Evolutionary conservation across 169 alveolate genomes (phyloP).

Genomic region (Eimeria acervulina): DNA sequence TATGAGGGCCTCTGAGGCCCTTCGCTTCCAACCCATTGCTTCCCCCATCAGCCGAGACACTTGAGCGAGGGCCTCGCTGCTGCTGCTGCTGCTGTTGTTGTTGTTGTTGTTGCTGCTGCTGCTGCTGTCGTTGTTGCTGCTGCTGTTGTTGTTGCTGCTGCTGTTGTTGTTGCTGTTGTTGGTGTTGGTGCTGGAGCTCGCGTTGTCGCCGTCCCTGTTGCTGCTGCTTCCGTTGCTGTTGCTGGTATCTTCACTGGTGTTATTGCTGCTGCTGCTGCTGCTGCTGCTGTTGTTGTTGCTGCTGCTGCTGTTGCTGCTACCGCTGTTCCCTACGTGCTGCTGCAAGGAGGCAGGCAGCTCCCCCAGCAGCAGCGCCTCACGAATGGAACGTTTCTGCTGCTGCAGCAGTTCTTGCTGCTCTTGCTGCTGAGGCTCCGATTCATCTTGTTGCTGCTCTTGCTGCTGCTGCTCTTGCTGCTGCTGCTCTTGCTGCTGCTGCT

Average conservation of each 20-base stretch:
- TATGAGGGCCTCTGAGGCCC: slow-evolving; percentile 23
- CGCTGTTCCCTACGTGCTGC: neutral
- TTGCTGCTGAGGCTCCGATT: neutral
- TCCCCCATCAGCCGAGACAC: slow-evolving; percentile 19
- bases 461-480: neutral
- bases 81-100: slow-evolving; percentile 30
- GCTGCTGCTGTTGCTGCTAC: slow-evolving; percentile 2
- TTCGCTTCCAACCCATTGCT: slow-evolving; percentile 1
- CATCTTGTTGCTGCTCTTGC: neutral
- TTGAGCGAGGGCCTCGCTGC: neutral
- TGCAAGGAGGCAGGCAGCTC: slow-evolving; percentile 13
- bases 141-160: too few species aligned
- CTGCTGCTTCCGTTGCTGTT: neutral
- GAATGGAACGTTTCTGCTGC: slow-evolving; percentile 10
- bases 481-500: slow-evolving; percentile 25
- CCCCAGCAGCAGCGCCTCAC: slow-evolving; percentile 29
- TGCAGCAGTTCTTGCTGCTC: slow-evolving; percentile 2
- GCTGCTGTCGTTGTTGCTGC: neutral
- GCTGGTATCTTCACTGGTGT: neutral
- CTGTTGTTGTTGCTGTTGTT: too few species aligned
- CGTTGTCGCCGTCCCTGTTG: too few species aligned
- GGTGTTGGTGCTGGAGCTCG: too few species aligned
- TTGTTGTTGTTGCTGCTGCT: slow-evolving; percentile 13
- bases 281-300: neutral
- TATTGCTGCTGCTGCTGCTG: too few species aligned